Conservation (phyloP, 2,329 filamentous ascomycete genomes). For the Acephala macrosclerotiorum region DNA sequence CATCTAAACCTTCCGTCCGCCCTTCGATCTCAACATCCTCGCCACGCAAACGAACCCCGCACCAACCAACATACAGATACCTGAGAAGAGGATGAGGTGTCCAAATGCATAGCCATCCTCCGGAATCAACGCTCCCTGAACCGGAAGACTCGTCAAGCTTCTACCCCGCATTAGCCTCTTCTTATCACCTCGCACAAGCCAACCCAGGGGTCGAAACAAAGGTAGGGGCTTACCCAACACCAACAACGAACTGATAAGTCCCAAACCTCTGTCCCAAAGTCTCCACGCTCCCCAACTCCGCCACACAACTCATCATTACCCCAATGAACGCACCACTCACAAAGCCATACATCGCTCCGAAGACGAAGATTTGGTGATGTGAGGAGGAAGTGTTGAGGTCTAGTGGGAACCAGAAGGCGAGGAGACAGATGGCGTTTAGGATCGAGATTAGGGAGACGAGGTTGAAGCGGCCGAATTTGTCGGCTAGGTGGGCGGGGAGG, state of each 20-base stretch:
- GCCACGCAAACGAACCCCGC: not conserved
- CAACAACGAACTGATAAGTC: conserved; percentile 36
- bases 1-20: not conserved
- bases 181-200: no score
- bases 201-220: not conserved
- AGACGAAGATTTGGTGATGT: conserved; percentile 63
- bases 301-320: conserved; percentile 67
- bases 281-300: conserved; percentile 54
- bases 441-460: conserved; percentile 54
- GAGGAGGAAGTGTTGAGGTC: conserved; percentile 53
- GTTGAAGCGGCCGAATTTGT: conserved; percentile 60
- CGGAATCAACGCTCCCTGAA: conserved; percentile 67
- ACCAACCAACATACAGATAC: conserved; percentile 55
- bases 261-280: conserved; percentile 46
- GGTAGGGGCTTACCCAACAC: conserved; percentile 70
- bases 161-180: conserved; percentile 64
- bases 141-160: conserved; percentile 68
- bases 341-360: conserved; percentile 72
- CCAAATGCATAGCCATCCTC: conserved; percentile 51
- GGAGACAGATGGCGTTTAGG: conserved; percentile 51
- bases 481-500: conserved; percentile 58
- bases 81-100: conserved; percentile 67
- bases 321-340: conserved; percentile 69
- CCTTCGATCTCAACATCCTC: not conserved
- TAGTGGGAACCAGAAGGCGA: conserved; percentile 61